Evolutionary conservation across 305 asterid genomes (phyloP).

Genomic region (Salvia sclarea): DNA sequence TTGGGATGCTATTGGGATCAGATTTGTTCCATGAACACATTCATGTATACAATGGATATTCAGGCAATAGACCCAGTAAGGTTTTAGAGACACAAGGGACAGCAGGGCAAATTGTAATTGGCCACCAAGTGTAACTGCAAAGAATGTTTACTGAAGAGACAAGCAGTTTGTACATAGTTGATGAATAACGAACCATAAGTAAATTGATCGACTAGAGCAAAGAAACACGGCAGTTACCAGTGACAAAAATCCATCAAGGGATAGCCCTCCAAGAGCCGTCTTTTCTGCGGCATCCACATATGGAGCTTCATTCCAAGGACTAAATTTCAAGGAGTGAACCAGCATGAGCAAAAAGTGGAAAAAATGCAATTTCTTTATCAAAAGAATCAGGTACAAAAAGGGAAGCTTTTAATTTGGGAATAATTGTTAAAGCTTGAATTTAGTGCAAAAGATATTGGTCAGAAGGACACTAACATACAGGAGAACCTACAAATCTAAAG

Average conservation of each 20-base stretch:
- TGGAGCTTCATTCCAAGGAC: constrained; percentile 95
- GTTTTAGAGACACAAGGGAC: constrained; percentile 11
- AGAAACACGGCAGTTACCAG: constrained; percentile 52
- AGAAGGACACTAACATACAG: background rate
- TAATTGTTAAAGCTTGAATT: background rate
- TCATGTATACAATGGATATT: constrained; percentile 10
- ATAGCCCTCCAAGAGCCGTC: constrained; percentile 84
- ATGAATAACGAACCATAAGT: constrained; percentile 5
- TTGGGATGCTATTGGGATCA: constrained; percentile 5
- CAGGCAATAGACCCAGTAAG: constrained; percentile 1
- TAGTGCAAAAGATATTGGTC: background rate
- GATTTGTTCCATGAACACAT: background rate
- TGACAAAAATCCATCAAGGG: constrained; percentile 82
- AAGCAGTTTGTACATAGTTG: constrained; percentile 1
- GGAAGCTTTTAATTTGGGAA: background rate
- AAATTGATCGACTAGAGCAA: background rate
- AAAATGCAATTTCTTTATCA: constrained; percentile 26
- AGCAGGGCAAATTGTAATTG: background rate
- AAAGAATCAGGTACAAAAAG: background rate
- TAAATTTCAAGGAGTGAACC: constrained; percentile 36
- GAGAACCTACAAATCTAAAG: constrained; percentile 13
- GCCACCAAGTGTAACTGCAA: constrained; percentile 9
- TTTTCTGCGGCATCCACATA: constrained; percentile 80
- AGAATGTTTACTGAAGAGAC: constrained; percentile 15
- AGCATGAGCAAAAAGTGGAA: constrained; percentile 27